Base-by-base conservation (phyloP, 345 rosid genomes). In the Bretschneidera sinensis region DNA sequence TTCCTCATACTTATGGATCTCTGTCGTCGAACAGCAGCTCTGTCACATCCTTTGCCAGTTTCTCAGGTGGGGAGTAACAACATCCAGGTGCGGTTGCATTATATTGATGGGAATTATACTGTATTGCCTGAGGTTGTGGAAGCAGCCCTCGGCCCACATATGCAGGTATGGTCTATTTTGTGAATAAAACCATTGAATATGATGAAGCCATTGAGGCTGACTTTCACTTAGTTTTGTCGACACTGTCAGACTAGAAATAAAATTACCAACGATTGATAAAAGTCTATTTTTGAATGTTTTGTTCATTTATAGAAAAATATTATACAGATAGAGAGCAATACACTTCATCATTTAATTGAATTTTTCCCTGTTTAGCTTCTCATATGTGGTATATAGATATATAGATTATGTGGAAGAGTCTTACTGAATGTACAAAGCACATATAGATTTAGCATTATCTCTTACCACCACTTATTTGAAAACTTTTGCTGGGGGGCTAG, bases 121-220 rank as follows among this genome's bases (percentile, higher is more conserved):
- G 97, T 95, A 51, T 81, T 95, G 78, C 97, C 97, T 0, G 99
- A 95, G 81, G 99, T 91, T 61, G 99, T 95, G 63, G 97, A 91
- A 84, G 99, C 97, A 51, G 91, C 99, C 21, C 92, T 95, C 52
- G 97, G 96, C 61, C 99, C 99, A 15, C 97, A 95, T 72, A 91
- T 95, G 96, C 99, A 95, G 97, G 99, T 91, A 82, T 45, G 24
- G 13, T 59, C 61, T 63, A 19, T n/a, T 54, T 17, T 54, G n/a
- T 39, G 45, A 39, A 11, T 4, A 39, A 39, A 4, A 4, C 9
- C 9, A 31, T 31, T 31, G 35, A 31, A 4, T 31, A 31, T 31
- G 4, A 4, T 31, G 35, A 31, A 31, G 9, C 4, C 9, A 9
- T 9, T 9, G 9, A 31, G 6, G 9, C 9, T 4, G 45, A 39